Evolutionary conservation across 106 monocot species (phyloP), one percentile per base, ranked within the genome.

Genomic region (Hemerocallis citrina): DNA sequence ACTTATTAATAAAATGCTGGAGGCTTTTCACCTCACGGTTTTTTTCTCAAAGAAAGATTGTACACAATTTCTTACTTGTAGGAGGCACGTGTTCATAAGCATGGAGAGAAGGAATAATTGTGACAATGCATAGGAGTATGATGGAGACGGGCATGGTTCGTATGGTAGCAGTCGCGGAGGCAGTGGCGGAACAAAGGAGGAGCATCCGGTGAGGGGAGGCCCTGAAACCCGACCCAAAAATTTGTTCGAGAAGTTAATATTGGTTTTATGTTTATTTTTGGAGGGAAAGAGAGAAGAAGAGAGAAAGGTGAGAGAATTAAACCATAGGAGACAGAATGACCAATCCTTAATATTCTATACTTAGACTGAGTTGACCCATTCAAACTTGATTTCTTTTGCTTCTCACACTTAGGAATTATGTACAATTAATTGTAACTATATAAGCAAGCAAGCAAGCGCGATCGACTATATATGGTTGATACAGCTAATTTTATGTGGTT

Each of bases 61-160:
- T n/a, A 33, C 1, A 23, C 19, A 55, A 41, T 29, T 19, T 3
- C 39, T 67, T 55, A 57, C 67, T 43, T 41, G 55, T 39, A 34
- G 56, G 19, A 23, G 67, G 31, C 2, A 12, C 30, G 40, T n/a
- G n/a, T n/a, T n/a, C n/a, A n/a, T n/a, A n/a, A 54, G 54, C 54
- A 21, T 54, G 3, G 54, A 54, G 54, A 32, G 54, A 54, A 32
- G 54, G 54, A 17, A 32, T 32, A 1, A 23, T 6, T 12, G 44
- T 33, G 15, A 57, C 17, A 21, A 40, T 19, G 28, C 31, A 41
- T 29, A 45, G 21, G 57, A 57, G 33, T 10, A 57, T n/a, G 67
- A 67, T 31, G 11, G 27, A 32, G 43, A 33, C 3, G 57, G 30
- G 43, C 67, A 67, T 67, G 6, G 41, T 57, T 67, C 56, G 45